phyloP scores from a whole-genome alignment of 2,329 filamentous ascomycete species.

The Sclerotinia borealis region DNA sequence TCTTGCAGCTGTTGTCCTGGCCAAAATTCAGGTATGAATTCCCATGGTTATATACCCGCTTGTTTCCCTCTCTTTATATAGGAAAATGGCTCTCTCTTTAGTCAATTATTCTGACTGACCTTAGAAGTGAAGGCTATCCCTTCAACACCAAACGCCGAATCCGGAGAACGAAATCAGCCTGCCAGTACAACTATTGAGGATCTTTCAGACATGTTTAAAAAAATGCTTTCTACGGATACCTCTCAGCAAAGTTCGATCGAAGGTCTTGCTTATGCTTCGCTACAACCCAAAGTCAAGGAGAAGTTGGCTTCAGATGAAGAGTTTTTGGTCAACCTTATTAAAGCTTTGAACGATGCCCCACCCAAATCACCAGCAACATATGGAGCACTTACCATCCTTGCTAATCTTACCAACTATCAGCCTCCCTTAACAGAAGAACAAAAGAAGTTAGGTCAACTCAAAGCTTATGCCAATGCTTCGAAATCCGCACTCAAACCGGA shows the following conservation, averaged over 20 bases:
- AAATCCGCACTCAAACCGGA: conserved; percentile 58
- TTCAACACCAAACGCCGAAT: conserved; percentile 23
- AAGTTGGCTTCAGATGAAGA: conserved; percentile 61
- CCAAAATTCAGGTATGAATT: conserved; percentile 59
- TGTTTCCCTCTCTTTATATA: conserved; percentile 11
- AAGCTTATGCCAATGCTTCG: conserved; percentile 85
- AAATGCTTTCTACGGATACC: conserved; percentile 56
- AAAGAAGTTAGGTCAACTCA: conserved; percentile 84
- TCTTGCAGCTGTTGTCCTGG: conserved; percentile 67
- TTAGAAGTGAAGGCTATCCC: conserved; percentile 33
- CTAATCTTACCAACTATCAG: conserved; percentile 77
- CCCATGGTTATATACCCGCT: conserved; percentile 12
- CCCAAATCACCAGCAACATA: conserved; percentile 70
- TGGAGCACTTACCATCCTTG: conserved; percentile 77
- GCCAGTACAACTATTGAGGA: conserved; percentile 59
- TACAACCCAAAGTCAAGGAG: conserved; percentile 82
- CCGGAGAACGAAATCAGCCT: conserved; percentile 38
- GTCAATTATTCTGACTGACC: conserved; percentile 31
- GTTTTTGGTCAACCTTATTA: conserved; percentile 66
- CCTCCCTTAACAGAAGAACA: conserved; percentile 81
- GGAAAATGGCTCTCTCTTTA: conserved; percentile 19
- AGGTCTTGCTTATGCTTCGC: conserved; percentile 84
- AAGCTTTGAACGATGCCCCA: conserved; percentile 51
- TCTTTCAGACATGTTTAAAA: conserved; percentile 57
- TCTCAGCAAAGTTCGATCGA: conserved; percentile 71